Base-by-base conservation (phyloP, 1,139 yeast species). In the Candida sanyaensis region DNA sequence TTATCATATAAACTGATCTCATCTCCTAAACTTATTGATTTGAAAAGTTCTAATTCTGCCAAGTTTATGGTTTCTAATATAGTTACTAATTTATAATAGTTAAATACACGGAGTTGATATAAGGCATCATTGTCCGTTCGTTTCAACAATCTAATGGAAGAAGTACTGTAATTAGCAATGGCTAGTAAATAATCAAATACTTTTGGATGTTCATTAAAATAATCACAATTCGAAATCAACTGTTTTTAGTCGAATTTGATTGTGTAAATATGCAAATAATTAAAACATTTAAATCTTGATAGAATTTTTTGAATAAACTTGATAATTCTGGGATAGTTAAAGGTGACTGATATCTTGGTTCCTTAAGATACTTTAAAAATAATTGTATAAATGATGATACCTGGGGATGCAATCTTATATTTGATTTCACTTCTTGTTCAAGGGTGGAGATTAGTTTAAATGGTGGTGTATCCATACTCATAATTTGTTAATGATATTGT, bases 301-400 rank as follows among this genome's bases (percentile, higher is more conserved):
- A 73, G 56, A 73, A 75, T 31, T 54, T 56, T 29, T 57, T 60
- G 56, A 75, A 75, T 37, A 75, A 57, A 10, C 51, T 45, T 12
- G 73, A 63, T 34, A 75, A 59, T 54, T 75, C 77, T 12, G 55
- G 49, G 17, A 73, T 58, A 10, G 75, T 64, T 28, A 75, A 58
- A 2, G 80, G 80, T 17, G 71, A 59, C 55, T 69, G 78, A 53
- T 66, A 75, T 24, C 79, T 62, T 4, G 80, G 80, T 53, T 75
- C 79, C 51, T 70, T 71, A 47, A 75, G 63, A 50, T 73, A 74
- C 48, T 61, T 62, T 30, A 70, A 54, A 46, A 75, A 75, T 12
- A 64, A 65, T 31, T 42, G 54, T 28, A 44, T 54, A 42, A 49
- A 52, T 8, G 44, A 44, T 6, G 45, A 21, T 13, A 54, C 46